Conservation (phyloP, 2,329 filamentous ascomycete species). For the Thermoascus crustaceus region DNA sequence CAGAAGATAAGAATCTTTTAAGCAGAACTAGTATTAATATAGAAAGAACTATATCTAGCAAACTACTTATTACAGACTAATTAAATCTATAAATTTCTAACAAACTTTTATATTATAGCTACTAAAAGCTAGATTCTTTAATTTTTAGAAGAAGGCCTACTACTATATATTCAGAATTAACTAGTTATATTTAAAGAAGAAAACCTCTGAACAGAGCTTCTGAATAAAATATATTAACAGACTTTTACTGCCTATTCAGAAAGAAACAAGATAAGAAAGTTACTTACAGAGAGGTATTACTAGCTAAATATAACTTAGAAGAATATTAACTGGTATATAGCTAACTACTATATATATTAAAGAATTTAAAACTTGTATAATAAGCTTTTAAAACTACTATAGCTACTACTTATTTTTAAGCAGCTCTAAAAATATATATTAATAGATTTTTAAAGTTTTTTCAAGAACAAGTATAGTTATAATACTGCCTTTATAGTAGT, state of each 20-base stretch:
- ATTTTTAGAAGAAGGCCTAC: no score
- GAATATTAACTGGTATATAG: conserved; percentile 3
- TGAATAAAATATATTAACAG: background rate
- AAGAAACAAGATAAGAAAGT: background rate
- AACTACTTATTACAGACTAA: background rate
- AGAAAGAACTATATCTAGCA: background rate
- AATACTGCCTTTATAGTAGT: background rate
- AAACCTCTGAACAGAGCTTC: background rate
- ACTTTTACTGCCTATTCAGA: background rate
- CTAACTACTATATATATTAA: conserved; percentile 1
- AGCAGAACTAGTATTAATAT: background rate
- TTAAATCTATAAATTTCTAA: background rate
- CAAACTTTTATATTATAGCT: background rate
- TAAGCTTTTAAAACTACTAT: background rate
- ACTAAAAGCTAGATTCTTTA: background rate
- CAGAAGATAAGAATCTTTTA: background rate
- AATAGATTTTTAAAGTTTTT: no score
- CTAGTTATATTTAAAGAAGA: background rate
- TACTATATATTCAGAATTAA: conserved; percentile 1
- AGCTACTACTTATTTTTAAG: background rate
- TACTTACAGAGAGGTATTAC: background rate
- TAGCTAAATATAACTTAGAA: background rate
- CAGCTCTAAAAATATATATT: no score
- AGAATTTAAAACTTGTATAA: background rate
- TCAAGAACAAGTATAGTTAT: background rate